These are phyloP conservation scores for Phalaenopsis aphrodite DNA, from an alignment of 106 monocot species.

Conservation along the genomic window DNA sequence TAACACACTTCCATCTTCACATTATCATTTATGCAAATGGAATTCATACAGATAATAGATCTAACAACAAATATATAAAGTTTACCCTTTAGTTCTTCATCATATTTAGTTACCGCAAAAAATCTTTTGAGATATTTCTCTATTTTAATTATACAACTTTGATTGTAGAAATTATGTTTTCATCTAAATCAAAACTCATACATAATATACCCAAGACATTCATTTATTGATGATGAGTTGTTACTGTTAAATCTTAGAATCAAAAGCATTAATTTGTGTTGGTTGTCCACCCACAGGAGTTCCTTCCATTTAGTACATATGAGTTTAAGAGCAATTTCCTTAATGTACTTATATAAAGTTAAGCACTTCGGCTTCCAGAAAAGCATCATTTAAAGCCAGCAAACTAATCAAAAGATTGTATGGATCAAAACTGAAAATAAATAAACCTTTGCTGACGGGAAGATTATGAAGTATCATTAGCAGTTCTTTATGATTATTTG, in stretches of 20 bases:
- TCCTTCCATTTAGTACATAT: neutral
- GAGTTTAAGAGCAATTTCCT: neutral
- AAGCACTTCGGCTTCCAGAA: neutral
- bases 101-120: no score
- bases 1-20: no score
- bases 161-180: no score
- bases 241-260: neutral
- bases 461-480: slow-evolving; percentile 48
- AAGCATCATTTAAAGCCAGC: neutral
- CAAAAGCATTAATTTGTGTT: neutral
- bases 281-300: neutral
- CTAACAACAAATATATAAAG: no score
- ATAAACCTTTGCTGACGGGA: slow-evolving; percentile 51
- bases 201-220: no score
- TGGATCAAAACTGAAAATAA: neutral
- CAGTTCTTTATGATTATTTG: slow-evolving; percentile 35
- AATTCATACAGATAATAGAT: no score
- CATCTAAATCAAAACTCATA: no score
- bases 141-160: no score
- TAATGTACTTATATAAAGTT: neutral
- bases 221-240: no score
- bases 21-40: no score
- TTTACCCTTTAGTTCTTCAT: no score
- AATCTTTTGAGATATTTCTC: no score
- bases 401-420: neutral